Evolutionary conservation across 176 grass and related monocot species (phyloP).

Genomic region (Microstegium vimineum): DNA sequence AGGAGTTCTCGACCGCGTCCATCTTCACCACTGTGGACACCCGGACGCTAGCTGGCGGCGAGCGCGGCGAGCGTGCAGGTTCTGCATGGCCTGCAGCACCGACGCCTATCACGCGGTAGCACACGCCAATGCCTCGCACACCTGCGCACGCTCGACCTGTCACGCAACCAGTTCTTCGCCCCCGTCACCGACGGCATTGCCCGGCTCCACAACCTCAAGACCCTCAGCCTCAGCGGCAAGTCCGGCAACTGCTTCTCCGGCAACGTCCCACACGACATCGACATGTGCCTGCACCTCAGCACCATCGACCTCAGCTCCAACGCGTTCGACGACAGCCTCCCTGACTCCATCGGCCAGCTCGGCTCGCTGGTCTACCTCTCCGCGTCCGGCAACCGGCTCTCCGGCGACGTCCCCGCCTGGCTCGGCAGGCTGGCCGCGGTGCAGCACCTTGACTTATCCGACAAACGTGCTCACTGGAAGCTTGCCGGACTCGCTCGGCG

Average conservation of each 20-base stretch:
- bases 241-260: constrained; percentile 78
- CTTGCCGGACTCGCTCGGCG: constrained; percentile 56
- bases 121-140: too few species aligned
- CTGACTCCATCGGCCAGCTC: constrained; percentile 49
- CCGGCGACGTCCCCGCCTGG: constrained; percentile 57
- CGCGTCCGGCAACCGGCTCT: constrained; percentile 54
- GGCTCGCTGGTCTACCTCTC: constrained; percentile 56
- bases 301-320: constrained; percentile 66
- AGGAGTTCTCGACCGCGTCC: too few species aligned
- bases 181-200: constrained; percentile 36
- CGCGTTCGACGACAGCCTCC: constrained; percentile 56
- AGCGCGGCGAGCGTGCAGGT: too few species aligned
- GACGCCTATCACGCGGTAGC: too few species aligned
- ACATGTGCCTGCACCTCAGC: constrained; percentile 62
- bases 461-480: constrained; percentile 59
- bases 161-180: constrained; percentile 54
- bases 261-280: constrained; percentile 43
- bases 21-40: too few species aligned
- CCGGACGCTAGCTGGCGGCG: too few species aligned
- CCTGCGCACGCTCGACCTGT: constrained; percentile 70
- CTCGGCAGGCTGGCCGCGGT: constrained; percentile 53
- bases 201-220: constrained; percentile 71
- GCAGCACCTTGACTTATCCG: constrained; percentile 64
- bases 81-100: too few species aligned
- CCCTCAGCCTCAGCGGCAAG: constrained; percentile 38